Evolutionary conservation across 2,329 filamentous ascomycete genomes (phyloP).

Genomic region (Pyrenophora teres): DNA sequence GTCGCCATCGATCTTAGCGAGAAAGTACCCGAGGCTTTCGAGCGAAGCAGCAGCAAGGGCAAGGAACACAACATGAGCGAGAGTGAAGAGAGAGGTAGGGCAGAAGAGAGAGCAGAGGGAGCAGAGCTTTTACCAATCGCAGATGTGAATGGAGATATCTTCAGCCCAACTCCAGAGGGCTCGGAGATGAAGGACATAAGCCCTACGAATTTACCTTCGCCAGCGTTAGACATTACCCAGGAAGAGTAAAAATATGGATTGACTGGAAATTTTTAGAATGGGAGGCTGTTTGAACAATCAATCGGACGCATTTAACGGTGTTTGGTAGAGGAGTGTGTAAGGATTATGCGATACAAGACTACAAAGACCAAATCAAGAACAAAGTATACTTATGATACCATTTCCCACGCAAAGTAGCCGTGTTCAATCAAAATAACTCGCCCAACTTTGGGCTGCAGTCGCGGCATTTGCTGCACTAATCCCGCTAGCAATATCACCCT

Average conservation of each 20-base stretch:
- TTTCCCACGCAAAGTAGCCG: no score
- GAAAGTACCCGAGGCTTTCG: conserved; percentile 54
- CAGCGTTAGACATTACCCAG: conserved; percentile 14
- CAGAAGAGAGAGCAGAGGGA: conserved; percentile 22
- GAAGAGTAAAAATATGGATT: not conserved
- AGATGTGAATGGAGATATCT: conserved; percentile 4
- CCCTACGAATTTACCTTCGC: conserved; percentile 12
- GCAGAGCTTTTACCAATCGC: conserved; percentile 12
- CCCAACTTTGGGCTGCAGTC: conserved; percentile 3
- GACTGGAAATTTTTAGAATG: not conserved
- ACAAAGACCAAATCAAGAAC: no score
- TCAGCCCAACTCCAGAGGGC: not conserved
- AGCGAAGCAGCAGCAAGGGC: conserved; percentile 22
- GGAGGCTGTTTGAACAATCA: not conserved
- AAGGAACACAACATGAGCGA: conserved; percentile 27
- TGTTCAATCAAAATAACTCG: not conserved
- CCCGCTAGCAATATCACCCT: conserved; percentile 2
- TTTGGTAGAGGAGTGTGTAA: no score
- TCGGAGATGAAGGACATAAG: conserved; percentile 10
- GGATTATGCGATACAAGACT: no score
- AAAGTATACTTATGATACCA: no score
- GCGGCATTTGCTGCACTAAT: not conserved
- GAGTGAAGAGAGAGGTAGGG: conserved; percentile 22
- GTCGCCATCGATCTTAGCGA: conserved; percentile 57
- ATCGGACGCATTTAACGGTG: no score